A percentile compares a stretch with the other conserved stretches of the same genome.
Conservation (phyloP, 192 early-diverging fungal genomes). For the Diversispora eburnea region DNA sequence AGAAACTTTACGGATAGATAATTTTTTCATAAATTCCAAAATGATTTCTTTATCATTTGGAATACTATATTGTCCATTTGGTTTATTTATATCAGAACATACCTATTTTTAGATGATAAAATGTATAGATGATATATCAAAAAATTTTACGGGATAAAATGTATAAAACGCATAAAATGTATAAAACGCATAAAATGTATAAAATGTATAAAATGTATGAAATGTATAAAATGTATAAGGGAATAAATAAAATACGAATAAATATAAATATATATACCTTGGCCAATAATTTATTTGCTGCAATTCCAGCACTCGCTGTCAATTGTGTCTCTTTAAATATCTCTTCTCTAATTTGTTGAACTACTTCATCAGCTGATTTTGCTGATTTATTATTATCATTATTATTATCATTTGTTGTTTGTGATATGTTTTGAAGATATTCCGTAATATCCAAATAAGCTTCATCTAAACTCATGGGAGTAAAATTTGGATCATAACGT, state of each 20-base stretch:
- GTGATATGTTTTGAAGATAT: background rate
- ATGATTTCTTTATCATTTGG: slow-evolving; percentile 39
- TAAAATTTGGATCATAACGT: slow-evolving; percentile 61
- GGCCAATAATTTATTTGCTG: slow-evolving; percentile 51
- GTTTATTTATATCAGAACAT: slow-evolving; percentile 63
- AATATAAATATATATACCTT: slow-evolving; percentile 33
- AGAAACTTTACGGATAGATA: slow-evolving; percentile 54
- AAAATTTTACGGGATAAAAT: background rate
- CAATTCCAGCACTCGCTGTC: slow-evolving; percentile 51
- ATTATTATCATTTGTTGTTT: too few relatives aligned
- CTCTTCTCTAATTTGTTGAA: slow-evolving; percentile 48
- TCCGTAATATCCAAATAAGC: slow-evolving; percentile 41
- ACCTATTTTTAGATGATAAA: slow-evolving; percentile 6
- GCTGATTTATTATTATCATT: background rate
- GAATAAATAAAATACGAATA: too few relatives aligned
- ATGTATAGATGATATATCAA: background rate
- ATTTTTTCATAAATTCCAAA: slow-evolving; percentile 40
- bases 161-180: too few relatives aligned
- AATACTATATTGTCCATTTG: slow-evolving; percentile 64
- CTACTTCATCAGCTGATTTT: slow-evolving; percentile 38
- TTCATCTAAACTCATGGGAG: slow-evolving; percentile 53
- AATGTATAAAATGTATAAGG: too few relatives aligned
- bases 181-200: too few relatives aligned
- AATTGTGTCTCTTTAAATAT: slow-evolving; percentile 45
- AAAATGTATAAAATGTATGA: too few relatives aligned